Conservation (phyloP, 352 stramenopile species). For the Labyrinthula sp. region DNA sequence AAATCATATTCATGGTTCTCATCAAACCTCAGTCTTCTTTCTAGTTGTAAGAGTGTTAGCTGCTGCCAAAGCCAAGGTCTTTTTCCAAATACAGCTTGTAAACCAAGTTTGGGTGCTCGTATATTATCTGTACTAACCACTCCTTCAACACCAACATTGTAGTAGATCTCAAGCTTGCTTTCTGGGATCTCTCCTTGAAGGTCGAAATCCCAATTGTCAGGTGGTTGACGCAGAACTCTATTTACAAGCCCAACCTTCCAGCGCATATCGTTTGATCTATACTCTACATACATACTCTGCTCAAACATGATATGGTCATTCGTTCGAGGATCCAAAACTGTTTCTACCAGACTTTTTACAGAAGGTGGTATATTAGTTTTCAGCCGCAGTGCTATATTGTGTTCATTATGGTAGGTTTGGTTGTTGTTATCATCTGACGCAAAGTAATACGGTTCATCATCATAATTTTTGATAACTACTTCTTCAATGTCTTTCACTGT, state of each 20-base stretch:
- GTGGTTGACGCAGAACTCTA: constrained; percentile 29
- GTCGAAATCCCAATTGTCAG: constrained; percentile 34
- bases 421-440: too few species aligned
- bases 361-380: too few species aligned
- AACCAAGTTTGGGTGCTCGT: constrained; percentile 30
- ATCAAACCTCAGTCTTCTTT: constrained; percentile 18
- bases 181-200: constrained; percentile 30
- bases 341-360: too few species aligned
- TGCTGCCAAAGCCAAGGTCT: constrained; percentile 33
- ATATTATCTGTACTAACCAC: constrained; percentile 30
- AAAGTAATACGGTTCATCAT: too few species aligned
- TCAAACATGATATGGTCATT: too few species aligned
- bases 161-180: constrained; percentile 31
- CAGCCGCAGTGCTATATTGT: too few species aligned
- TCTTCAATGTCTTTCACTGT: too few species aligned
- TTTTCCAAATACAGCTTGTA: constrained; percentile 32
- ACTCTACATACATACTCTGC: constrained; percentile 33
- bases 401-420: too few species aligned
- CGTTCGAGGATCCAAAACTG: too few species aligned
- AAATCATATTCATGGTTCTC: constrained; percentile 31
- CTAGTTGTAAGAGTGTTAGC: constrained; percentile 21
- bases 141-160: constrained; percentile 32
- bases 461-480: too few species aligned
- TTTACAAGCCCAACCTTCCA: constrained; percentile 34
- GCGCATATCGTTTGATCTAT: constrained; percentile 30